Conservation (phyloP, 1,284 basidiomycete genomes). For the Austropuccinia psidii region DNA sequence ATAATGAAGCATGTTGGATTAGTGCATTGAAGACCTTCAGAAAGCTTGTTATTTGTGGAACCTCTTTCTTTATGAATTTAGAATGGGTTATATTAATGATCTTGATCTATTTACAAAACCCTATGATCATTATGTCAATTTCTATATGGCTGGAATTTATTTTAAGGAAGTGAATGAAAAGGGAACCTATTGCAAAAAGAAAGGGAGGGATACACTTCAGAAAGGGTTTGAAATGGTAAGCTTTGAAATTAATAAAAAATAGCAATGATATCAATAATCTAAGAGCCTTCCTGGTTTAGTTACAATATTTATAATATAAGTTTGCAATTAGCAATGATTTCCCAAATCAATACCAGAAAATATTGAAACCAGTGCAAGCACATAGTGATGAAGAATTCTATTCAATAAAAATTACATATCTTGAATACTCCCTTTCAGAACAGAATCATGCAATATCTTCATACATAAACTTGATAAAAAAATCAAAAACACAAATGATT, state of each 20-base stretch:
- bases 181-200: no score
- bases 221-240: no score
- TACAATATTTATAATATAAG: not conserved
- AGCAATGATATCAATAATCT: no score
- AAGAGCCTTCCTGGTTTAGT: no score
- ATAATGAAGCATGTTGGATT: not conserved
- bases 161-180: not conserved
- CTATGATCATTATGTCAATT: conserved; percentile 13
- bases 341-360: not conserved
- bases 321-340: not conserved
- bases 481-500: no score
- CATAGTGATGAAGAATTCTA: conserved; percentile 11
- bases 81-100: not conserved
- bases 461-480: not conserved
- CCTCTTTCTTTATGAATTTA: conserved; percentile 6
- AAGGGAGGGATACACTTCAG: no score
- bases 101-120: not conserved
- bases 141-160: not conserved
- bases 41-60: not conserved
- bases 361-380: not conserved
- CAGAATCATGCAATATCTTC: not conserved
- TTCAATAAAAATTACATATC: not conserved
- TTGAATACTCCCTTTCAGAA: not conserved
- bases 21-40: not conserved
- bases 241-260: no score